These are phyloP conservation scores for Fusarium mangiferae DNA, from an alignment of 2,329 filamentous ascomycete species.

Conservation along the genomic window DNA sequence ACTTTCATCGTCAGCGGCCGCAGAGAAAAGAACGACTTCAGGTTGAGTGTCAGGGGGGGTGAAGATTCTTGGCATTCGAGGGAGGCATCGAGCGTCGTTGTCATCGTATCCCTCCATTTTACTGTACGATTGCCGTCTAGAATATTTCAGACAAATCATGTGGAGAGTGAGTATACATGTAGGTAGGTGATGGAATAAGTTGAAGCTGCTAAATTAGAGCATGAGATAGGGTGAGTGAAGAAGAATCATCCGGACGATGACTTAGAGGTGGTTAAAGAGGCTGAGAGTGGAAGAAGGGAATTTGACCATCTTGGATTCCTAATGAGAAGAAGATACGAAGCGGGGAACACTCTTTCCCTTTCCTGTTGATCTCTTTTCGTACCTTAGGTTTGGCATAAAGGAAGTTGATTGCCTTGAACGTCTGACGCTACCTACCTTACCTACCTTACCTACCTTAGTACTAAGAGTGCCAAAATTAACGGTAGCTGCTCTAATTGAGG, in stretches of 20 bases:
- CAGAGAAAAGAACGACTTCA: slow-evolving; percentile 24
- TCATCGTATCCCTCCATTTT: slow-evolving; percentile 35
- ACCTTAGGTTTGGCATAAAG: background rate
- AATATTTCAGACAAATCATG: background rate
- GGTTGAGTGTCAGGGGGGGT: slow-evolving; percentile 3
- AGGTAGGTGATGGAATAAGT: slow-evolving; percentile 22
- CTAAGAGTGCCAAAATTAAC: background rate
- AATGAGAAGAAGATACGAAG: background rate
- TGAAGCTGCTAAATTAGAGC: background rate
- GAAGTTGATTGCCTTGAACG: background rate
- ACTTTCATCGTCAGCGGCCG: background rate
- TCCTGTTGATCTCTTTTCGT: background rate
- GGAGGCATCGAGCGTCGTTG: slow-evolving; percentile 25
- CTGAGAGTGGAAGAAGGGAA: background rate
- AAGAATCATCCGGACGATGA: background rate
- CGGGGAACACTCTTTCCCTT: background rate
- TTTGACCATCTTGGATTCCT: too few relatives aligned
- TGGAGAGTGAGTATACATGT: background rate
- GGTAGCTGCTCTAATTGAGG: background rate
- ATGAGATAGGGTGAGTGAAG: background rate
- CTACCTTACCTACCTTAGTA: too few relatives aligned
- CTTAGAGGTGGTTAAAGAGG: background rate
- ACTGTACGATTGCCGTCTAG: background rate
- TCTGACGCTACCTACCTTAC: background rate
- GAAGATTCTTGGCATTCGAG: slow-evolving; percentile 33